A percentile compares a stretch with the other conserved stretches of the same genome.
phyloP scores from a whole-genome alignment of 768 basidiomycete species.

The Trichaptum fuscoviolaceum region DNA sequence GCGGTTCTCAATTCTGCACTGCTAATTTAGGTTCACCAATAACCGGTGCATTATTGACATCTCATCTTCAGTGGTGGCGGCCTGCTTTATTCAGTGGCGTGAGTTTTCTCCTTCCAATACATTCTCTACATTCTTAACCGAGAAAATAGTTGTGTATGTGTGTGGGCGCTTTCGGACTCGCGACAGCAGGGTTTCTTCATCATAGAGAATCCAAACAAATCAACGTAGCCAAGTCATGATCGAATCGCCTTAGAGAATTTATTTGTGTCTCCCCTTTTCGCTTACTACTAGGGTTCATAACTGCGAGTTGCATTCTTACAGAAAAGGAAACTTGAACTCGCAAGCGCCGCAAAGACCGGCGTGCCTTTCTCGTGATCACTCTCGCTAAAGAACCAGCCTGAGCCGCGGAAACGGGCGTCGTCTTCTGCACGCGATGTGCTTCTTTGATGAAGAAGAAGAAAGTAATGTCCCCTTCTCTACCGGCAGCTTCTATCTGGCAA shows the following conservation, averaged over 20 bases:
- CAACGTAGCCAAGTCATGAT: background rate
- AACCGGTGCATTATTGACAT: background rate
- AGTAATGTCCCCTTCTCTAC: background rate
- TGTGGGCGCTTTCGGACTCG: background rate
- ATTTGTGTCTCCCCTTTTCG: too few species aligned
- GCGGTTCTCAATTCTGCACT: background rate
- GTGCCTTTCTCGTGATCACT: background rate
- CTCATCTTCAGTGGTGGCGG: background rate
- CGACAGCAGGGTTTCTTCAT: background rate
- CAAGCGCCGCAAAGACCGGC: background rate
- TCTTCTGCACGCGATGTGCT: background rate
- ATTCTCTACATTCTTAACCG: background rate
- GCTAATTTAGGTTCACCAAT: background rate
- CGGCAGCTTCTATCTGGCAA: too few species aligned
- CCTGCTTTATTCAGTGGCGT: background rate
- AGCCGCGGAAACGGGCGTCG: background rate
- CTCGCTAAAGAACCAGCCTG: background rate
- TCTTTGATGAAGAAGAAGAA: background rate
- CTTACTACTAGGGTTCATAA: too few species aligned
- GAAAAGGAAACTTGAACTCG: too few species aligned
- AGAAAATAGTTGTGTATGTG: background rate
- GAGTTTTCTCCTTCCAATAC: background rate
- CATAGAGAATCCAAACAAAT: background rate
- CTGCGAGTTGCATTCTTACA: too few species aligned
- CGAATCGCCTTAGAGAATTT: too few species aligned